Evolutionary conservation across 345 rosid genomes (phyloP).

Genomic region (Populus simonii): DNA sequence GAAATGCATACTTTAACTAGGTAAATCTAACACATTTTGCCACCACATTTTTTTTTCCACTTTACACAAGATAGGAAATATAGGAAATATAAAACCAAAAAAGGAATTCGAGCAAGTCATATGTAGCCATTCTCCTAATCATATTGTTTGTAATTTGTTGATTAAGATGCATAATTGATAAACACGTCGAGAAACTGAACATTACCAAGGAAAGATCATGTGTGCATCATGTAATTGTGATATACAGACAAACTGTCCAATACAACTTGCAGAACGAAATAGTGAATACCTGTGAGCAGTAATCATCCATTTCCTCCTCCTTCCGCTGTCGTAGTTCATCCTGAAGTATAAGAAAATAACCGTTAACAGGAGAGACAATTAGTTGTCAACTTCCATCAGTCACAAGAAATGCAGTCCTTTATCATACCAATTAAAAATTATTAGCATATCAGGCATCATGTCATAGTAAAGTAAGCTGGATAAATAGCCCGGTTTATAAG

Average conservation of each 20-base stretch:
- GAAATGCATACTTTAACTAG: neutral
- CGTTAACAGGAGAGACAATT: neutral
- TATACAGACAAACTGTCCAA: constrained; percentile 3
- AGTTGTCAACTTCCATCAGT: neutral
- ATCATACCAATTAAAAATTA: neutral
- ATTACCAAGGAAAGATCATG: neutral
- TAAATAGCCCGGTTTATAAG: neutral
- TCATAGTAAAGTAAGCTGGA: neutral
- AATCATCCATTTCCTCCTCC: constrained; percentile 96
- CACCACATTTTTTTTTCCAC: neutral
- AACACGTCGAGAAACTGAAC: neutral
- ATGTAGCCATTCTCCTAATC: neutral
- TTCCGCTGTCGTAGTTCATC: constrained; percentile 80
- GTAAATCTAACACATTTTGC: neutral
- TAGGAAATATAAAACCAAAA: neutral
- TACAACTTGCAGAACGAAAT: constrained; percentile 1
- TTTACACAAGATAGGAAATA: neutral
- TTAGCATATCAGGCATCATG: neutral
- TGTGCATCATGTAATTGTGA: neutral
- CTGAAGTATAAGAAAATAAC: constrained; percentile 31
- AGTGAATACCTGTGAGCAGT: constrained; percentile 80
- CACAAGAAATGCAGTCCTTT: neutral
- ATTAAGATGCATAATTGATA: neutral
- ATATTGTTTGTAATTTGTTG: neutral
- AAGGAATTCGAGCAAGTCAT: neutral